Evolutionary conservation across 1,284 basidiomycete species (phyloP).

Genomic region (Porogramme epimiltina): DNA sequence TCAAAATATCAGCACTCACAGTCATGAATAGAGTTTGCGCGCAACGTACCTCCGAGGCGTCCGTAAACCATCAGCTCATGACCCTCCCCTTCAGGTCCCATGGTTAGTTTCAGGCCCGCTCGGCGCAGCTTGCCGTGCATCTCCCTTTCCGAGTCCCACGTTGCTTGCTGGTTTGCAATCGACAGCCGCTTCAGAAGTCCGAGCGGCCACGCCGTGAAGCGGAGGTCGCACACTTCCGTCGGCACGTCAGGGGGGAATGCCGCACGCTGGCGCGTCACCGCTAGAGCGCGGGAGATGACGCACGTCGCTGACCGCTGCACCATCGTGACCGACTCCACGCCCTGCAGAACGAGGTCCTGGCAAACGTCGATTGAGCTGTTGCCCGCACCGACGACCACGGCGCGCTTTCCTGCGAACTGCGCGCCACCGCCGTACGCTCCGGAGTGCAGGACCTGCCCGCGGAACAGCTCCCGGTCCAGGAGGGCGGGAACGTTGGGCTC

Average conservation of each 20-base stretch:
- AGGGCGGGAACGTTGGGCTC: slow-evolving; percentile 46
- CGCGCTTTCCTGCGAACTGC: slow-evolving; percentile 45
- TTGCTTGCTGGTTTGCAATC: slow-evolving; percentile 16
- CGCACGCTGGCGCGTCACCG: slow-evolving; percentile 22
- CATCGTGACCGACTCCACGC: slow-evolving; percentile 35
- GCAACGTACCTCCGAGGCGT: slow-evolving; percentile 35
- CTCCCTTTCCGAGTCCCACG: slow-evolving; percentile 39
- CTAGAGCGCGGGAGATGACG: slow-evolving; percentile 30
- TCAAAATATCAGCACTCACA: no score
- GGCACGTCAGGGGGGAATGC: slow-evolving; percentile 45
- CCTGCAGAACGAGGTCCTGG: slow-evolving; percentile 43
- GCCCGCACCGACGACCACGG: slow-evolving; percentile 53
- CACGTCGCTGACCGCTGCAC: slow-evolving; percentile 33
- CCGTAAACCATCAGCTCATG: slow-evolving; percentile 41
- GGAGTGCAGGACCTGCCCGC: slow-evolving; percentile 47
- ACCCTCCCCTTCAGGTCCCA: slow-evolving; percentile 59
- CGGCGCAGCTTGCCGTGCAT: slow-evolving; percentile 56
- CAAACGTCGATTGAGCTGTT: slow-evolving; percentile 50
- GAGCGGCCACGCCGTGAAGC: slow-evolving; percentile 41
- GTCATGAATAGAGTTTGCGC: no score
- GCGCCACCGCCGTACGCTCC: slow-evolving; percentile 38
- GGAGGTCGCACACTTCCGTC: slow-evolving; percentile 47
- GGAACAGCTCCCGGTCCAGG: slow-evolving; percentile 40
- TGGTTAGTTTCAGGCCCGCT: slow-evolving; percentile 58
- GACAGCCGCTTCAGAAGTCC: slow-evolving; percentile 36